Conservation (phyloP, 2,329 filamentous ascomycete species). For the Epichloe sylvatica region DNA sequence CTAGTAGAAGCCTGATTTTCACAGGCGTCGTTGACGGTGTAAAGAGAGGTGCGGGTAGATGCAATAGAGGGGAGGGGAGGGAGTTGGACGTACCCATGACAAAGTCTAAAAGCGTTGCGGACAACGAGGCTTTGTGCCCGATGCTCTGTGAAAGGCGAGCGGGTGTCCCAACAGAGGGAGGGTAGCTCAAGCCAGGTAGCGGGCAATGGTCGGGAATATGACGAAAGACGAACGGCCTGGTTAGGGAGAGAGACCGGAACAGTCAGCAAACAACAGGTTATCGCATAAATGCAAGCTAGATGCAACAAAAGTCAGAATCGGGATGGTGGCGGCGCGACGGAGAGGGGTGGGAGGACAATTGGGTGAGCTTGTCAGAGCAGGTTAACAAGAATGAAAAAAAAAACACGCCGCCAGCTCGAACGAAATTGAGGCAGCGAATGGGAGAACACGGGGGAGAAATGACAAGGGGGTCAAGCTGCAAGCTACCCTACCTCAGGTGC, state of each 20-base stretch:
- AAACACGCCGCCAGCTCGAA: constrained; percentile 8
- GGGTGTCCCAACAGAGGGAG: constrained; percentile 16
- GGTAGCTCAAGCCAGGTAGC: constrained; percentile 11
- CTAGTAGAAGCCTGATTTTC: background rate
- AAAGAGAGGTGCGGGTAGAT: constrained; percentile 3
- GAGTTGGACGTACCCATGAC: constrained; percentile 11
- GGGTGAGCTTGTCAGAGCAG: constrained; percentile 7
- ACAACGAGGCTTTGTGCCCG: constrained; percentile 10
- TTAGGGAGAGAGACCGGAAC: constrained; percentile 15
- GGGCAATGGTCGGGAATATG: constrained; percentile 12
- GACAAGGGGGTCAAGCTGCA: constrained; percentile 6
- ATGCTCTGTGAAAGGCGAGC: constrained; percentile 9
- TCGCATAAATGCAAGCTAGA: constrained; percentile 20
- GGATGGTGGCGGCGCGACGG: constrained; percentile 10
- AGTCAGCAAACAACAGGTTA: constrained; percentile 18
- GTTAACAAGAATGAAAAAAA: constrained; percentile 8
- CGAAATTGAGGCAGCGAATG: constrained; percentile 9
- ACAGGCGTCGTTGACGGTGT: background rate
- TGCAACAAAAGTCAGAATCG: constrained; percentile 17
- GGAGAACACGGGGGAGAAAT: constrained; percentile 6
- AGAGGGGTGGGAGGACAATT: constrained; percentile 10
- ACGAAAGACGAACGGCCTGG: constrained; percentile 9
- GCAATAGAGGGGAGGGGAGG: constrained; percentile 4
- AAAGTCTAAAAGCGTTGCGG: constrained; percentile 10
- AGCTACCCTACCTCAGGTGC: constrained; percentile 8